Evolutionary conservation across 148 eudicot species (phyloP).

Genomic region (Spergularia bocconei): DNA sequence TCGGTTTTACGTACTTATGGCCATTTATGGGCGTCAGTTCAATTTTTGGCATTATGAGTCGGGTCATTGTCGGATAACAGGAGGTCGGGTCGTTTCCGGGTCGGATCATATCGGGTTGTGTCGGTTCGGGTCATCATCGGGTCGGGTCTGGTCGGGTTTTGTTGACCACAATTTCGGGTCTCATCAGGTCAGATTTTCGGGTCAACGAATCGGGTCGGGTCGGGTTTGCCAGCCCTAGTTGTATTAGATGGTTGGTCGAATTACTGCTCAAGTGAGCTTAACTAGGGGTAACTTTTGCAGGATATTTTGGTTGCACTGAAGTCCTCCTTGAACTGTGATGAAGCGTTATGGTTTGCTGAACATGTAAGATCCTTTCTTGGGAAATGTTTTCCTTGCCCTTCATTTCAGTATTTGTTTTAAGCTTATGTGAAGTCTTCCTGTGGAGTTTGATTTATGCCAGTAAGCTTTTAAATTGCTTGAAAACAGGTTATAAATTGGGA

Average conservation of each 20-base stretch:
- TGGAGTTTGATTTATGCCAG: not conserved
- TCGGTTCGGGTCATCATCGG: too few species aligned
- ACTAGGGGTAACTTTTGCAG: constrained; percentile 36
- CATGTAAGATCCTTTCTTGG: constrained; percentile 44
- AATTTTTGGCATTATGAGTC: too few species aligned
- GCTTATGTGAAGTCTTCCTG: not conserved
- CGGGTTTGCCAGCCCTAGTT: too few species aligned
- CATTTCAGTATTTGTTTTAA: not conserved
- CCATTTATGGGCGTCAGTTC: too few species aligned
- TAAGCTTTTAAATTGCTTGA: constrained; percentile 7
- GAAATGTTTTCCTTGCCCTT: not conserved
- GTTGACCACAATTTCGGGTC: too few species aligned
- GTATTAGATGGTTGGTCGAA: not conserved
- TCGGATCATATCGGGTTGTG: too few species aligned
- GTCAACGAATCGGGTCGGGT: too few species aligned
- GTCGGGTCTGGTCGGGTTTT: too few species aligned
- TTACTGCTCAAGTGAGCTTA: not conserved
- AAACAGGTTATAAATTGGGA: constrained; percentile 73
- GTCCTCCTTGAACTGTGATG: constrained; percentile 60
- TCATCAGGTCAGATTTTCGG: too few species aligned
- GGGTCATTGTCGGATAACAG: too few species aligned
- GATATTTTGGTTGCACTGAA: constrained; percentile 65
- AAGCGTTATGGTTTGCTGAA: constrained; percentile 75
- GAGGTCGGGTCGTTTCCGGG: too few species aligned
- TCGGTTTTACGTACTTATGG: too few species aligned